A percentile compares a stretch with the other conserved stretches of the same genome.
Conservation (phyloP, 2,329 filamentous ascomycete genomes). For the Onygenales sp. region DNA sequence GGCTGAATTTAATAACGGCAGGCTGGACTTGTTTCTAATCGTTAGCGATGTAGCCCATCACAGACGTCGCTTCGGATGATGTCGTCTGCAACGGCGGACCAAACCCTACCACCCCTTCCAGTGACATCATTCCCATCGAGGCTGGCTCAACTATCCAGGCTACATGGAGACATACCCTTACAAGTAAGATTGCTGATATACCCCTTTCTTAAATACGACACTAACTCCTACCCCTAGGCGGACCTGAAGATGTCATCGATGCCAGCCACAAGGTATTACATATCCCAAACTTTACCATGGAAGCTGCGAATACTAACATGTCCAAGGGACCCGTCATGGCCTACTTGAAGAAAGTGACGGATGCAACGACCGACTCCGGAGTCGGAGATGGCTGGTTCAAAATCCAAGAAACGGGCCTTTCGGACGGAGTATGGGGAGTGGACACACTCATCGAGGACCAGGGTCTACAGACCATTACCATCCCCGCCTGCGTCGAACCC, state of each 20-base stretch:
- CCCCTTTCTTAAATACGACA: not conserved
- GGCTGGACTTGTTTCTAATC: not conserved
- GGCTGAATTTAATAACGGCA: not conserved
- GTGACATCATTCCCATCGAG: conserved; percentile 4
- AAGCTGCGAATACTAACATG: not conserved
- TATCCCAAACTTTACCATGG: not conserved
- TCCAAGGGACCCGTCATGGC: conserved; percentile 41
- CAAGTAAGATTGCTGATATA: conserved; percentile 4
- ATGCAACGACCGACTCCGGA: conserved; percentile 22
- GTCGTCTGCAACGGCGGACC: conserved; percentile 50
- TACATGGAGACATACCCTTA: conserved; percentile 46
- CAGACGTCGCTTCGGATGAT: conserved; percentile 45
- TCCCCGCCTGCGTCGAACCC: conserved; percentile 14
- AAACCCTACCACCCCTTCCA: conserved; percentile 33
- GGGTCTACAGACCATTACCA: conserved; percentile 16
- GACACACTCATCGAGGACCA: conserved; percentile 7
- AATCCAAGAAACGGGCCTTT: conserved; percentile 29
- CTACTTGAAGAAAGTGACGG: conserved; percentile 47
- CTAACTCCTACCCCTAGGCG: not conserved
- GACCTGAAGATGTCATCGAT: conserved; percentile 44
- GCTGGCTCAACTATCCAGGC: conserved; percentile 8
- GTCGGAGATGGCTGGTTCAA: conserved; percentile 27
- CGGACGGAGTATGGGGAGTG: conserved; percentile 8
- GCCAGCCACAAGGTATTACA: conserved; percentile 35
- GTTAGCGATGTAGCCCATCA: conserved; percentile 33